Base-by-base conservation (phyloP, 345 rosid species). In the Rubroshorea leprosula region DNA sequence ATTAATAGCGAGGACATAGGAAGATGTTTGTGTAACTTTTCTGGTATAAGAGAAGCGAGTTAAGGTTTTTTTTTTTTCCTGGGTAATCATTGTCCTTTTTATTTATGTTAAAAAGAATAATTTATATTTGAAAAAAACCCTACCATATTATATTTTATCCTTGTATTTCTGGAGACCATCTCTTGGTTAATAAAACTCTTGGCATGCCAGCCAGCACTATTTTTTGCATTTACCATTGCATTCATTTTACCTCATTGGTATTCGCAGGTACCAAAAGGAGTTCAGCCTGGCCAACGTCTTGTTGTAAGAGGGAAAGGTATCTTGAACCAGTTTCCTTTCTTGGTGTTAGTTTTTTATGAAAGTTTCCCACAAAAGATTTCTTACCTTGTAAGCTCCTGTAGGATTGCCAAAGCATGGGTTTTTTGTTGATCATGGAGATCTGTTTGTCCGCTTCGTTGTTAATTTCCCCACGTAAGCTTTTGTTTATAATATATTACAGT, bases 291-390 rank as follows among this genome's bases (percentile, higher is more conserved):
- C 57, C 84, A 92, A 61, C 76, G 78, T 55, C 51, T 83, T 68
- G 72, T 76, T 55, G 74, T 90, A 63, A 84, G 90, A 79, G 90
- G 95, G 61, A 85, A 85, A 86, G 98, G 96, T 86, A 66, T 45
- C 35, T 51, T 20, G 51, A 38, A 60, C 70, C 45, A 44, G 25
- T 51, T 13, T 31, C 26, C 23, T 64, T 35, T 31, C 49, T 62
- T 19, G 18, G 9, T 25, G 52, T 61, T 61, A 54, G 38, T 17
- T 53, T 2, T 31, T 23, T 2, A 13, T 26, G 48, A 18, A n/a
- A n/a, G n/a, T 18, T 49, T 49, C 24, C 23, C 48, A 48, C 44
- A 27, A 65, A 64, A 39, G 66, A 26, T 64, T 15, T 60, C 46
- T 67, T 68, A 38, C 53, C 27, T 15, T 57, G n/a, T 31, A 54